A percentile compares a stretch with the other conserved stretches of the same genome.
These are phyloP conservation scores for Aspergillus sp. DNA, from an alignment of 2,329 filamentous ascomycete genomes.

Conservation along the genomic window DNA sequence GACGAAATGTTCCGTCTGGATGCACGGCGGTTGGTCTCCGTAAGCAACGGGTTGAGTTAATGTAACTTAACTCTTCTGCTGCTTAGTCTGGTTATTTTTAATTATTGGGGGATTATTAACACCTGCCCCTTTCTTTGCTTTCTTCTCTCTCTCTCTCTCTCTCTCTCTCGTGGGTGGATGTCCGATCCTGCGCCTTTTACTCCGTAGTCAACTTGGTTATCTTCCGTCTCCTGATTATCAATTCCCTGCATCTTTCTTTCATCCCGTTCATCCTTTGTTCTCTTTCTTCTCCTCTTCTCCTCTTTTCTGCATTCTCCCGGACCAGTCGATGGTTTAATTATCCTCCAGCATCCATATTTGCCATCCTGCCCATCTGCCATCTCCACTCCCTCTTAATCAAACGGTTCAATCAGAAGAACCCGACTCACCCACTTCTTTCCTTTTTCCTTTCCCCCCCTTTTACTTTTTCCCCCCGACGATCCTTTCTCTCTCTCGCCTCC, in stretches of 20 bases:
- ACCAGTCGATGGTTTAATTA: not conserved
- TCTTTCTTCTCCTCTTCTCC: not conserved
- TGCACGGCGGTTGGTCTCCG: not conserved
- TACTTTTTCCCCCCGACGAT: conserved; percentile 5
- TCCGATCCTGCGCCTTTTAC: too few relatives aligned
- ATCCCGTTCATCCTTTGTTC: not conserved
- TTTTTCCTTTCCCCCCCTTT: not conserved
- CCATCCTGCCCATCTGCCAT: not conserved
- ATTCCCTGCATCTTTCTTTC: not conserved
- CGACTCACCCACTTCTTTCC: conserved; percentile 3
- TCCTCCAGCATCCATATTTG: not conserved
- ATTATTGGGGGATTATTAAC: not conserved
- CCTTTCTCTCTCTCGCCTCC: conserved; percentile 2
- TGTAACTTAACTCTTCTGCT: not conserved
- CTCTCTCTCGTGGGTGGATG: not conserved
- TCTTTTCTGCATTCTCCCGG: not conserved
- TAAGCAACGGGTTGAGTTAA: not conserved
- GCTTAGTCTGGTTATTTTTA: too few relatives aligned
- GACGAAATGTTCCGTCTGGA: not conserved
- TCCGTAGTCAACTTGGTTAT: not conserved
- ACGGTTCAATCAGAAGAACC: not conserved
- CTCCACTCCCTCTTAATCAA: not conserved
- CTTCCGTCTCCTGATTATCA: not conserved
- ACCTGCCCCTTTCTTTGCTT: not conserved
- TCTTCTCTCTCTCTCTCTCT: not conserved